Percentiles rank a stretch among this genome's conserved stretches.
phyloP scores from a whole-genome alignment of 1,284 basidiomycete species.

The Hortiboletus rubellus region DNA sequence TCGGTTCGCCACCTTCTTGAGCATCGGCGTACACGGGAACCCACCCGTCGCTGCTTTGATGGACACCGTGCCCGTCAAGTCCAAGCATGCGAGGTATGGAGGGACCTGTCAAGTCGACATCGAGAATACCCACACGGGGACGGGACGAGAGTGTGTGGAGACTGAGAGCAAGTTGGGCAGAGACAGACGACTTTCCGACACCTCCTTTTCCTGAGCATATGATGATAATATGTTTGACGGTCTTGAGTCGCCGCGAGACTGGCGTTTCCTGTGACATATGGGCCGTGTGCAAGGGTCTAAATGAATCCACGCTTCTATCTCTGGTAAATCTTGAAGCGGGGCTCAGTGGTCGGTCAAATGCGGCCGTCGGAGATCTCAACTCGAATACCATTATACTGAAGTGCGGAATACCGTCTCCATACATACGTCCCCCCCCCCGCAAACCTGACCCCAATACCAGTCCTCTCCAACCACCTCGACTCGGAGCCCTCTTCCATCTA shows the following conservation, averaged over 20 bases:
- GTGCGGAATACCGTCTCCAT: not conserved
- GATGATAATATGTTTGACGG: slow-evolving; percentile 86
- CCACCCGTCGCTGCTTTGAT: slow-evolving; percentile 96
- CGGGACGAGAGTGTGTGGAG: slow-evolving; percentile 68
- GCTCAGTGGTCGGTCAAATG: no score
- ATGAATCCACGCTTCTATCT: not conserved
- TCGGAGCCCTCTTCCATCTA: slow-evolving; percentile 69
- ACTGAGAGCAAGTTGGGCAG: slow-evolving; percentile 89
- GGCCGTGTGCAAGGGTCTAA: not conserved
- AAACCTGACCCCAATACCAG: not conserved
- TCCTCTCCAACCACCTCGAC: slow-evolving; percentile 25
- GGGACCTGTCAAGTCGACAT: slow-evolving; percentile 96
- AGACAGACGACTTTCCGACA: slow-evolving; percentile 96
- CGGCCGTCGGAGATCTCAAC: not conserved
- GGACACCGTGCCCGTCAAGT: slow-evolving; percentile 81
- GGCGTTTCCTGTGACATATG: slow-evolving; percentile 50
- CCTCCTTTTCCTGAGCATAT: slow-evolving; percentile 97
- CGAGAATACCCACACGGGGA: slow-evolving; percentile 85
- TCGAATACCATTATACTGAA: not conserved
- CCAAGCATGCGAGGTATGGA: slow-evolving; percentile 98
- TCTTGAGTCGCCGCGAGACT: slow-evolving; percentile 60
- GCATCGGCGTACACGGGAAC: slow-evolving; percentile 94
- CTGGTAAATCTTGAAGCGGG: no score
- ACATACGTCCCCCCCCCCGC: not conserved
- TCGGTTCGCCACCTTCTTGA: slow-evolving; percentile 45